Evolutionary conservation across 78 protist genomes (phyloP).

Genomic region (Speleostelium caveatum): DNA sequence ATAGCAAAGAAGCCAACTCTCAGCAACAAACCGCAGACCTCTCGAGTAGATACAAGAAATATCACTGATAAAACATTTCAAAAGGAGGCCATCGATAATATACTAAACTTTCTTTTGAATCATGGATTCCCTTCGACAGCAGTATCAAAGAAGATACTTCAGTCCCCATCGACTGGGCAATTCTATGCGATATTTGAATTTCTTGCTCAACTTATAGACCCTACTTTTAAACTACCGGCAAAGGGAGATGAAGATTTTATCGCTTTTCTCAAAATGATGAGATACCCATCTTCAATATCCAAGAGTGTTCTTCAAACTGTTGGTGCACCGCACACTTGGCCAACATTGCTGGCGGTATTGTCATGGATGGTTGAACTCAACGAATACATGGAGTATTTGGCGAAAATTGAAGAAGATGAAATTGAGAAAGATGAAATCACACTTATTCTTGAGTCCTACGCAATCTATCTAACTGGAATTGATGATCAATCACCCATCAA

Average conservation of each 20-base stretch:
- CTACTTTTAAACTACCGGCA: conserved; percentile 26
- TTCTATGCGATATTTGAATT: conserved; percentile 40
- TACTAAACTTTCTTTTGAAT: not conserved
- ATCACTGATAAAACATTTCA: conserved; percentile 51
- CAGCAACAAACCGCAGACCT: not conserved
- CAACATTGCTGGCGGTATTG: conserved; percentile 75
- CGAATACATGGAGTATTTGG: not conserved
- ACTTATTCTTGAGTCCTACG: not conserved
- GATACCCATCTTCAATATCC: conserved; percentile 58
- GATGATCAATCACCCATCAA: conserved; percentile 1
- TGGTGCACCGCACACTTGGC: conserved; percentile 76
- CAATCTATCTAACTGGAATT: not conserved
- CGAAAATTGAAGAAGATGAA: not conserved
- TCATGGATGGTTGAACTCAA: conserved; percentile 48
- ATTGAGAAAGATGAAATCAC: not conserved
- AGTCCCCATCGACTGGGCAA: conserved; percentile 51
- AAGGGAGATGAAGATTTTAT: conserved; percentile 78
- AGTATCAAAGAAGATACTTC: conserved; percentile 1
- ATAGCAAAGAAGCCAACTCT: no score
- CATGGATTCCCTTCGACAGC: conserved; percentile 4
- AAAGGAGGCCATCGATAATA: not conserved
- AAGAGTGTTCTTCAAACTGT: conserved; percentile 66
- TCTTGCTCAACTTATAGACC: conserved; percentile 63
- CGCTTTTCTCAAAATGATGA: conserved; percentile 61
- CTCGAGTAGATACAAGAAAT: conserved; percentile 7